These are phyloP conservation scores for Sclerotinia glacialis DNA, from an alignment of 2,329 filamentous ascomycete species.

Conservation along the genomic window DNA sequence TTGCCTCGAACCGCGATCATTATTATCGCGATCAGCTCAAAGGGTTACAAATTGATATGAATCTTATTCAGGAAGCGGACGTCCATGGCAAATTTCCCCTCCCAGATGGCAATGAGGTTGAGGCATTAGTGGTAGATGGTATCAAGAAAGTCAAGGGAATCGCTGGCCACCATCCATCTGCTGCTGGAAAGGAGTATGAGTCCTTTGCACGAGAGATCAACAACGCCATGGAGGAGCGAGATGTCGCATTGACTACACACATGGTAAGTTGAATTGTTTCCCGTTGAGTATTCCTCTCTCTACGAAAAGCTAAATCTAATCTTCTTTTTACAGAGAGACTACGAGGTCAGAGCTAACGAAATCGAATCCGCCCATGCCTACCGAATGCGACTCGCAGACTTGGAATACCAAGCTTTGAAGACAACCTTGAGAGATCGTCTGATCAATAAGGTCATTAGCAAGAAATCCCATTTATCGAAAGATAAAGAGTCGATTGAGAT, in stretches of 20 bases:
- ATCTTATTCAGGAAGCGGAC: constrained; percentile 79
- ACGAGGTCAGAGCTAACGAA: constrained; percentile 59
- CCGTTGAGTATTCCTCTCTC: not conserved
- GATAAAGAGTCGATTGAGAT: constrained; percentile 69
- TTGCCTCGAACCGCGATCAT: constrained; percentile 75
- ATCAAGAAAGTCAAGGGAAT: constrained; percentile 38
- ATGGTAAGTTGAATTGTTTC: constrained; percentile 59
- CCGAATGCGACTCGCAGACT: constrained; percentile 59
- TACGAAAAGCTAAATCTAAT: not conserved
- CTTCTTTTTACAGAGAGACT: constrained; percentile 51
- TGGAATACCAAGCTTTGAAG: constrained; percentile 59
- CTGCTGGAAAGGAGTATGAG: constrained; percentile 80
- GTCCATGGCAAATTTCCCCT: constrained; percentile 72
- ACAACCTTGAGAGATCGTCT: constrained; percentile 64
- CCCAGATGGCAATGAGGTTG: constrained; percentile 49
- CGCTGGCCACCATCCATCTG: constrained; percentile 44
- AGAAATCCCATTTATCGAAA: constrained; percentile 61
- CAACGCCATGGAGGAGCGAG: constrained; percentile 80
- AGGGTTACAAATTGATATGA: constrained; percentile 88
- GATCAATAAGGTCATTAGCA: constrained; percentile 62
- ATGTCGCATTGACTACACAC: constrained; percentile 76
- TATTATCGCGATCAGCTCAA: constrained; percentile 88
- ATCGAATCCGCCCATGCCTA: constrained; percentile 59
- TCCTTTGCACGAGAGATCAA: constrained; percentile 86
- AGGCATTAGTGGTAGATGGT: constrained; percentile 36